These are phyloP conservation scores for Adansonia madagascariensis DNA, from an alignment of 441 rosid genomes.

Conservation along the genomic window DNA sequence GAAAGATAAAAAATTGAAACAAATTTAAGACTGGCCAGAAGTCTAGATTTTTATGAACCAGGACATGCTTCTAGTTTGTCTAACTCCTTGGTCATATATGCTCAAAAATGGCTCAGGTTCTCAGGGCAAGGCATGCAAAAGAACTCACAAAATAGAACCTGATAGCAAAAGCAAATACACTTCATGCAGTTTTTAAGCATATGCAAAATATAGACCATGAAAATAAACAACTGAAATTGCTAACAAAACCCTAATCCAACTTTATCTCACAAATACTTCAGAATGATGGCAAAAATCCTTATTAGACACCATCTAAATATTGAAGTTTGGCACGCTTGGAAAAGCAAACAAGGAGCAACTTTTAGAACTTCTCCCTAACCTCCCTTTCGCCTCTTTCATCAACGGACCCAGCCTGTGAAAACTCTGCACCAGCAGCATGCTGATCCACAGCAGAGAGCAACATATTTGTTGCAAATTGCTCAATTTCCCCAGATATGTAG, in stretches of 20 bases:
- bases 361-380: slow-evolving; percentile 42
- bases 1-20: slow-evolving; percentile 6
- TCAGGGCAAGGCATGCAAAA: neutral
- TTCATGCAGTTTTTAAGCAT: slow-evolving; percentile 5
- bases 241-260: neutral
- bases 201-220: neutral
- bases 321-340: neutral
- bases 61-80: neutral
- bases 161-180: neutral
- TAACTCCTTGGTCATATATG: neutral
- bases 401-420: slow-evolving; percentile 48
- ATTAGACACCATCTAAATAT: neutral
- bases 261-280: slow-evolving; percentile 10
- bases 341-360: slow-evolving; percentile 8
- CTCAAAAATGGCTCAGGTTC: neutral
- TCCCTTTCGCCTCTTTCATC: slow-evolving; percentile 62
- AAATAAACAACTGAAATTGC: neutral
- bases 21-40: slow-evolving; percentile 9
- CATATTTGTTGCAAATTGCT: slow-evolving; percentile 89
- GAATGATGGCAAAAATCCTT: neutral
- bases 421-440: slow-evolving; percentile 45
- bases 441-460: slow-evolving; percentile 72
- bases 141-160: slow-evolving; percentile 4
- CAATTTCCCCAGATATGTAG: slow-evolving; percentile 75
- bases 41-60: slow-evolving; percentile 5